phyloP scores from a whole-genome alignment of 176 grass and related monocot genomes.

The Oryza australiensis region DNA sequence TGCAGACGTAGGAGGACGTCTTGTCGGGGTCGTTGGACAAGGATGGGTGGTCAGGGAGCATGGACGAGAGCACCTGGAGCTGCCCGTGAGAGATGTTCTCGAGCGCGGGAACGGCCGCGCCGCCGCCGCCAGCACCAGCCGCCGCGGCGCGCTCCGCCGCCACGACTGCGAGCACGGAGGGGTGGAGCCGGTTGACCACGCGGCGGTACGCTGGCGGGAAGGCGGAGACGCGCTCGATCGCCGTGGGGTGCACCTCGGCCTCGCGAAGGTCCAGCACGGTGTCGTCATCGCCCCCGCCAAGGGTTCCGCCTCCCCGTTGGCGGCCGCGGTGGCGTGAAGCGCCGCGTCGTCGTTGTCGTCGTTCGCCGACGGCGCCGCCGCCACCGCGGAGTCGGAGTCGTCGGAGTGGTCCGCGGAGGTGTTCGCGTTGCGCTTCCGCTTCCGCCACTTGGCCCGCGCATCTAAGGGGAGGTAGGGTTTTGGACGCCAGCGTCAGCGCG shows the following conservation, averaged over 20 bases:
- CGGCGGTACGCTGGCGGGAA: conserved; percentile 66
- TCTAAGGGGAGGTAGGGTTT: conserved; percentile 58
- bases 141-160: conserved; percentile 58
- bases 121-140: background rate
- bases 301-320: conserved; percentile 34
- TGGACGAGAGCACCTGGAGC: conserved; percentile 66
- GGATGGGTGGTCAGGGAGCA: conserved; percentile 76
- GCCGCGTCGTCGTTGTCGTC: conserved; percentile 35
- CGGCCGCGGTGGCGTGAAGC: background rate
- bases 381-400: conserved; percentile 19
- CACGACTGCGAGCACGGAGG: conserved; percentile 61
- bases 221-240: conserved; percentile 50
- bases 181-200: conserved; percentile 62
- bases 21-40: conserved; percentile 66
- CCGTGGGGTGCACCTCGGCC: conserved; percentile 62
- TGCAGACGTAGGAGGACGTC: conserved; percentile 77
- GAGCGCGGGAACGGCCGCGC: conserved; percentile 33
- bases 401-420: conserved; percentile 29
- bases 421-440: conserved; percentile 62
- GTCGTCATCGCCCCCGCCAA: conserved; percentile 42
- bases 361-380: conserved; percentile 31
- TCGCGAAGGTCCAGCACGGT: conserved; percentile 60
- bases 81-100: conserved; percentile 98
- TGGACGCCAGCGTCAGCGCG: background rate
- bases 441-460: conserved; percentile 85